Evolutionary conservation across 345 rosid genomes (phyloP).

Genomic region (Jatropha curcas): DNA sequence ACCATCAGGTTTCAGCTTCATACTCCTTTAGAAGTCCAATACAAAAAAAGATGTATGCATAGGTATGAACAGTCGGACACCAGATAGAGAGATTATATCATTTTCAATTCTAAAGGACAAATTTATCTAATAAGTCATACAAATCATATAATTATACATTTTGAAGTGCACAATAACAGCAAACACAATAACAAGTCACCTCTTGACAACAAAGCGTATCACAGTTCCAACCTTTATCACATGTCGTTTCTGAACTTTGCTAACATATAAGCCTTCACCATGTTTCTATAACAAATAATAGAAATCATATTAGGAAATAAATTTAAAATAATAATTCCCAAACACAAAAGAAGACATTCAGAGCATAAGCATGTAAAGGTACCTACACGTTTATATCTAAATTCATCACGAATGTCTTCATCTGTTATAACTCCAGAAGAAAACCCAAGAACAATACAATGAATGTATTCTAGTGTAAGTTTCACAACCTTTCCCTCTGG

Average conservation of each 20-base stretch:
- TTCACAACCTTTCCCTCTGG: constrained; percentile 81
- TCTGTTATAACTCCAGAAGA: constrained; percentile 68
- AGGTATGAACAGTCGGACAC: too few relatives aligned
- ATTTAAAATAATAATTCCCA: background rate
- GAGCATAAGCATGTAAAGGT: background rate
- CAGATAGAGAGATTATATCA: background rate
- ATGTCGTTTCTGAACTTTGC: constrained; percentile 61
- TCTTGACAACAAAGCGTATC: constrained; percentile 71
- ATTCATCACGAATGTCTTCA: constrained; percentile 68
- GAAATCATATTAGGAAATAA: background rate
- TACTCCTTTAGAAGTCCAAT: background rate
- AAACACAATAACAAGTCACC: constrained; percentile 42
- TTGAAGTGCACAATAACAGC: background rate
- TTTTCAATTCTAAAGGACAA: background rate
- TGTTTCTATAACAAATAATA: constrained; percentile 42
- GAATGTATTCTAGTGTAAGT: constrained; percentile 66
- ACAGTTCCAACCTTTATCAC: constrained; percentile 64
- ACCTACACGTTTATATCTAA: constrained; percentile 53
- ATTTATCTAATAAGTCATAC: background rate
- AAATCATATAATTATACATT: background rate
- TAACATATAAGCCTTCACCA: constrained; percentile 49
- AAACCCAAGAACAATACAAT: constrained; percentile 76
- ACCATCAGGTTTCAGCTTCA: background rate
- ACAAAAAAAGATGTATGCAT: too few relatives aligned
- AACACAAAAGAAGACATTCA: background rate